A percentile compares a stretch with the other conserved stretches of the same genome.
Conservation (phyloP, 164 flowering plant genomes). For the Aristolochia californica region DNA sequence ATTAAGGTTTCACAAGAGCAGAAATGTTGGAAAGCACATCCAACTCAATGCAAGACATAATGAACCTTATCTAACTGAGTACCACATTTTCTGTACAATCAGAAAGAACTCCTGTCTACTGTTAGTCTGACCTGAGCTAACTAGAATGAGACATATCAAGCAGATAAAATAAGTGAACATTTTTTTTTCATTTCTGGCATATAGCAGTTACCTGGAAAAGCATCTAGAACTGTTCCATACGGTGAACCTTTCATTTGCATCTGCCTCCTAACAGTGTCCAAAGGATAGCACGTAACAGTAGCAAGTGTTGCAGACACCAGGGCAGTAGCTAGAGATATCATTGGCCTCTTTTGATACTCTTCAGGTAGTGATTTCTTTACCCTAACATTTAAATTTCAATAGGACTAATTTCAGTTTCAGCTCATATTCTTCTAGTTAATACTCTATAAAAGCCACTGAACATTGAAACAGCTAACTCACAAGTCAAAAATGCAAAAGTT, state of each 20-base stretch:
- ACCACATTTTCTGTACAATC: too few relatives aligned
- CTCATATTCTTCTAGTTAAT: background rate
- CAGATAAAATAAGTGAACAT: background rate
- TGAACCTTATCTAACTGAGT: too few relatives aligned
- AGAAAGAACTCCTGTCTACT: too few relatives aligned
- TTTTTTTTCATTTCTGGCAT: background rate
- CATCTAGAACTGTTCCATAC: slow-evolving; percentile 73
- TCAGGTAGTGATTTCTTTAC: slow-evolving; percentile 88
- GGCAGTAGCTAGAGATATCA: slow-evolving; percentile 67
- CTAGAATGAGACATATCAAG: background rate
- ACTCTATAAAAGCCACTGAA: background rate
- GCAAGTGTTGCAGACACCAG: slow-evolving; percentile 79
- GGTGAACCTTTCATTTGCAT: slow-evolving; percentile 98
- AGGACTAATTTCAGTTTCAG: background rate
- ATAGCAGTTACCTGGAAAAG: slow-evolving; percentile 54
- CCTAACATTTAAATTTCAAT: slow-evolving; percentile 25
- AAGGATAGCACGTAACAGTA: slow-evolving; percentile 86
- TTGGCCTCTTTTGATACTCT: slow-evolving; percentile 64
- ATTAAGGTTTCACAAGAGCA: background rate
- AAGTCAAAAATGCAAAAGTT: slow-evolving; percentile 90
- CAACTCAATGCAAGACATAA: too few relatives aligned
- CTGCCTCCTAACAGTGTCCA: slow-evolving; percentile 93
- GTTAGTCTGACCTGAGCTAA: too few relatives aligned
- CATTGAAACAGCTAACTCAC: slow-evolving; percentile 37
- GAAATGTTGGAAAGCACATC: too few relatives aligned